Percentiles rank a stretch among this genome's conserved stretches.
phyloP scores from a whole-genome alignment of 2,329 filamentous ascomycete genomes.

The Fusarium oligoseptatum region DNA sequence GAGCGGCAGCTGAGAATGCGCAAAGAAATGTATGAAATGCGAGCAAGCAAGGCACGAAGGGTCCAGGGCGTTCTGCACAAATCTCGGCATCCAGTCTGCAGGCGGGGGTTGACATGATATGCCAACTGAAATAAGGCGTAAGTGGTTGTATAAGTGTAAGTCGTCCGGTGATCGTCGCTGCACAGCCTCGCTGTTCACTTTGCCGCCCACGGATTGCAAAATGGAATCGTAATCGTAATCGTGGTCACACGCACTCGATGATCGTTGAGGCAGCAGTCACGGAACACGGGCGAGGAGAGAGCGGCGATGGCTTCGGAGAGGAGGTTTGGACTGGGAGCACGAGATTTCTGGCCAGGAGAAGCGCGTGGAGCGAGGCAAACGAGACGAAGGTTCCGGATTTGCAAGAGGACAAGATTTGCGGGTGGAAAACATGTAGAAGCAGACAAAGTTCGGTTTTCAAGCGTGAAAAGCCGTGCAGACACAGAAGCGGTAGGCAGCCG shows the following conservation, averaged over 20 bases:
- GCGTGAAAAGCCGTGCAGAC: conserved; percentile 22
- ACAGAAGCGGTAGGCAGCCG: conserved; percentile 20
- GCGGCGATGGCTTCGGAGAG: conserved; percentile 22
- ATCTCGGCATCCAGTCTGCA: conserved; percentile 13
- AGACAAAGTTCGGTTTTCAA: conserved; percentile 20
- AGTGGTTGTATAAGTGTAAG: conserved; percentile 21
- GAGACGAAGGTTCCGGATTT: conserved; percentile 6
- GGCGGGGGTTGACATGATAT: conserved; percentile 7
- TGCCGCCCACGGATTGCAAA: conserved; percentile 17
- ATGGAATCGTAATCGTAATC: conserved; percentile 31
- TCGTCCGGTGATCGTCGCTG: conserved; percentile 25
- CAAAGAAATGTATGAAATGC: conserved; percentile 19
- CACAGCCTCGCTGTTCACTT: conserved; percentile 38
- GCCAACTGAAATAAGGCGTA: conserved; percentile 5
- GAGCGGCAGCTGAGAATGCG: conserved; percentile 23
- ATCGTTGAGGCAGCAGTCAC: conserved; percentile 43
- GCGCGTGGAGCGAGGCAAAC: conserved; percentile 10
- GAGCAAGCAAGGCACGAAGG: conserved; percentile 9
- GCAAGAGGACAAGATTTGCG: conserved; percentile 8
- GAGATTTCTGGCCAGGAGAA: conserved; percentile 12
- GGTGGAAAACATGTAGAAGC: conserved; percentile 15
- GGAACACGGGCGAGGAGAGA: conserved; percentile 30
- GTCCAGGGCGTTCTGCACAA: conserved; percentile 16
- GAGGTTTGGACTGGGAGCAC: conserved; percentile 30
- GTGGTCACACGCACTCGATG: conserved; percentile 43